Evolutionary conservation across 305 asterid genomes (phyloP).

Genomic region (Plantago coronopus): DNA sequence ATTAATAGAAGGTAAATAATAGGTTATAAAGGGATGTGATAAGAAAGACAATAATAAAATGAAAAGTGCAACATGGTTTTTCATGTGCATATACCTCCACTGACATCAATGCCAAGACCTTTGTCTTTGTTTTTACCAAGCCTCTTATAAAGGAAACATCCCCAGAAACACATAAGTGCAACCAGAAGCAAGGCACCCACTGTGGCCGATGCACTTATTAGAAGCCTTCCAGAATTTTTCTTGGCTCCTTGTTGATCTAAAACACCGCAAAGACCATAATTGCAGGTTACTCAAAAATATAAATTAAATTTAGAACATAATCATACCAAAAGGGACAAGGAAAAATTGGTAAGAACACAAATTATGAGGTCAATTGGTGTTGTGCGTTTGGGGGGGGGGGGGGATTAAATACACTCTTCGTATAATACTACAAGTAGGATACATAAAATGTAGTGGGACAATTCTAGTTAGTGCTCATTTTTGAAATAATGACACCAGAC

Average conservation of each 20-base stretch:
- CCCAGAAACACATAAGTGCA: conserved; percentile 99
- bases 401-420: conserved; percentile 13
- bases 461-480: no score
- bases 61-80: conserved; percentile 22
- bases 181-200: conserved; percentile 94
- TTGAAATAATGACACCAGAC: no score
- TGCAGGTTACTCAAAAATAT: background rate
- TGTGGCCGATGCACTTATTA: conserved; percentile 88
- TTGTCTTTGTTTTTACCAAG: conserved; percentile 74
- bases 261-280: conserved; percentile 30
- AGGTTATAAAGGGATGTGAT: conserved; percentile 5
- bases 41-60: conserved; percentile 15
- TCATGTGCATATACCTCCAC: conserved; percentile 62
- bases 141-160: conserved; percentile 87
- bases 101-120: conserved; percentile 78
- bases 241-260: conserved; percentile 51
- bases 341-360: conserved; percentile 11
- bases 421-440: background rate
- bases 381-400: no score
- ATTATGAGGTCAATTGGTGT: conserved; percentile 13
- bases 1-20: no score
- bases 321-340: conserved; percentile 10
- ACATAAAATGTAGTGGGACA: background rate
- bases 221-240: conserved; percentile 85
- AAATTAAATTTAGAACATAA: background rate